Base-by-base conservation (phyloP, 73 alveolate species). In the Tetrahymena thermophila region DNA sequence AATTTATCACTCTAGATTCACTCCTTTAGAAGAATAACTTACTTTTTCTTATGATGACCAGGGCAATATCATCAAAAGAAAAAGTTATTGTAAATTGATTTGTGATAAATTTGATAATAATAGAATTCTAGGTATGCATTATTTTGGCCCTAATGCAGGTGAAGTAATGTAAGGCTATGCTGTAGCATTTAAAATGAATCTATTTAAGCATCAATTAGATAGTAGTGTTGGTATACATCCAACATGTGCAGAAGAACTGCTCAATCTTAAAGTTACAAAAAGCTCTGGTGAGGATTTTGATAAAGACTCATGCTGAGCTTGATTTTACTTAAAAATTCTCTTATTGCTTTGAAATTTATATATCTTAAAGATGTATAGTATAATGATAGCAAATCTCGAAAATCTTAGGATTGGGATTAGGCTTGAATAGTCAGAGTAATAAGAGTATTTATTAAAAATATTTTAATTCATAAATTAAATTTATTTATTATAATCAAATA, bases 91-190 rank as follows among this genome's bases (percentile, higher is more conserved):
- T 95, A 98, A 98, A 89, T 96, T 98, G 55, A 96, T 98, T 56
- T 97, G 98, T 56, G 95, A 96, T 93, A 96, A 94, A 50, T 71
- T 95, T 15, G 97, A 98, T 44, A 94, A 97, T 31, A 96, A 97
- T 85, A 97, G 94, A 94, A 99, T 98, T 35, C 94, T 98, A 8
- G 99, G 99, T 84, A 56, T 98, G 85, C 99, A 98, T 95, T 97
- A 97, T 94, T 97, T 98, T 44, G 99, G 99, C 19, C 99, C 99
- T 56, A 97, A 99, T 95, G 99, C 99, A 3, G 99, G 99, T 34
- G 99, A 99, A 95, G 99, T 99, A 43, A 99, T 99, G 17, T 99
- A 99, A 97, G 99, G 99, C 93, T 96, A 97, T 93, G 99, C 99
- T 10, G 97, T 98, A 35, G 99, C 99, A 25, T 97, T 99, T 97